Base-by-base conservation (phyloP, 805 yeast species). In the Cyberlindnera maclurae region DNA sequence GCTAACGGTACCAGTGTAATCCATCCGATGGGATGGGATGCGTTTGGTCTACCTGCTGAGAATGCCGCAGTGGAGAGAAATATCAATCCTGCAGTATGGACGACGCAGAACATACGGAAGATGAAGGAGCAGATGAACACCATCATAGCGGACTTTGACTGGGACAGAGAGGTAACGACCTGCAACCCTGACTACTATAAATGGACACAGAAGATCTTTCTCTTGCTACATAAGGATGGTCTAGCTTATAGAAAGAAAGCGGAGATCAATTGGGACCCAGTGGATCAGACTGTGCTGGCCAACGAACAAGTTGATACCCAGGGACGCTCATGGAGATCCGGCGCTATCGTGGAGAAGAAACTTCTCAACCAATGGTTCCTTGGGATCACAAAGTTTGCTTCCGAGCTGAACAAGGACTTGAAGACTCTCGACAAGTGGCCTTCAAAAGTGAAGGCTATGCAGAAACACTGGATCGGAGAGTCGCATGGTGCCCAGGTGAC, bases 1-100 rank as follows among this genome's bases (percentile, higher is more conserved):
- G 71, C 85, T 62, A 74, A 72, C 36, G 96, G 96, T 1, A 73
- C 70, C 49, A 64, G 78, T 29, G 96, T 90, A 12, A 68, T 90
- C 2, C 96, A 93, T 56, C 97, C 97, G 0, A 89, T 93, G 95
- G 98, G 98, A 0, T 93, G 97, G 97, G 98, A 93, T 66, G 95
- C 97, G 0, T 93, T 93, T 68, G 98, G 98, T 1, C 67, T 93
- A 20, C 98, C 98, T 0, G 98, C 98, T 1, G 98, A 93, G 58
- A 93, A 93, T 59, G 98, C 98, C 0, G 98, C 98, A 0, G 79
- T 87, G 24, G 96, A 89, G 58, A 64, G 95, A 44, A 77, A 77
- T 1, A 69, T 86, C 11, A 77, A 76, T 45, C 97, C 98, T 0
- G 73, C 76, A 0, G 70, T 60, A 1, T 93, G 98, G 98, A 93